Evolutionary conservation across 768 basidiomycete species (phyloP).

Genomic region (Leucocoprinus sp.): DNA sequence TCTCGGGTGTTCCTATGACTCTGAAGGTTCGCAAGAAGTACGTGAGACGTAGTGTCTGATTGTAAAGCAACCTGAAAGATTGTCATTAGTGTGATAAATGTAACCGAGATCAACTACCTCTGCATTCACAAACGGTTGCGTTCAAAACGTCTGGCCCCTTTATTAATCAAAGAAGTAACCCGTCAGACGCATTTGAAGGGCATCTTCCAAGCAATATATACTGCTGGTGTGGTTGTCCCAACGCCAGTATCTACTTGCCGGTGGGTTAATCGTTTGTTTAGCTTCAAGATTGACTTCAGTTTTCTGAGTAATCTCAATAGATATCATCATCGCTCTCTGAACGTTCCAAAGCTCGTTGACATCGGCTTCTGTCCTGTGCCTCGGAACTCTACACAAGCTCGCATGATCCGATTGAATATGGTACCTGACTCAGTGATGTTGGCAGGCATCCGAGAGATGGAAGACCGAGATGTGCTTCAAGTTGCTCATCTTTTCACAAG

Average conservation of each 20-base stretch:
- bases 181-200: constrained; percentile 84
- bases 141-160: constrained; percentile 89
- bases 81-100: constrained; percentile 48
- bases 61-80: neutral
- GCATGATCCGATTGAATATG: constrained; percentile 75
- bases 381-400: constrained; percentile 81
- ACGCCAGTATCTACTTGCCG: constrained; percentile 82
- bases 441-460: constrained; percentile 81
- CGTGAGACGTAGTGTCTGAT: constrained; percentile 20
- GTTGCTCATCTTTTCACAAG: constrained; percentile 63
- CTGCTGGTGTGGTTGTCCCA: constrained; percentile 86
- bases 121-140: constrained; percentile 97
- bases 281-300: neutral
- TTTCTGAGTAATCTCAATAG: constrained; percentile 28
- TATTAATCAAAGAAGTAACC: constrained; percentile 96
- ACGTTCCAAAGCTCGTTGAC: constrained; percentile 87
- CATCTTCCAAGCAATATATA: constrained; percentile 96
- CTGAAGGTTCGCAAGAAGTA: constrained; percentile 82
- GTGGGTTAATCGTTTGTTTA: constrained; percentile 36
- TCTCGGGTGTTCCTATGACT: constrained; percentile 84
- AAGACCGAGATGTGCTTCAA: constrained; percentile 63
- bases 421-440: constrained; percentile 44
- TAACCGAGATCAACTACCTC: constrained; percentile 94
- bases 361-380: constrained; percentile 85
- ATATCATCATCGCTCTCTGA: constrained; percentile 88